Conservation (phyloP, 2,329 filamentous ascomycete genomes). For the Fusarium succisae region DNA sequence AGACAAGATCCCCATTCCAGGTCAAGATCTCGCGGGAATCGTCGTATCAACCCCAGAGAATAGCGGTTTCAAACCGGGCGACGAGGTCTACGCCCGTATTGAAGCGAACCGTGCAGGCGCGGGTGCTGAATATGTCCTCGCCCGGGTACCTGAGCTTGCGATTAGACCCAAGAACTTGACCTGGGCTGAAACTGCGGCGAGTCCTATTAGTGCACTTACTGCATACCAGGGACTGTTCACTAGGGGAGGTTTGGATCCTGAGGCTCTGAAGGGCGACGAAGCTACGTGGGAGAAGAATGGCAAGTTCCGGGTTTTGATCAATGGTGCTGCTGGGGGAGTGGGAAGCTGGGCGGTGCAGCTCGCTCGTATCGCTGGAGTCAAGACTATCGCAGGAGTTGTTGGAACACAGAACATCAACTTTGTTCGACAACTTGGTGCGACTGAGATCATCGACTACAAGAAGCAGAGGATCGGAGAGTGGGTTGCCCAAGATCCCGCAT, state of each 20-base stretch:
- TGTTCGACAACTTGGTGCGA: conserved; percentile 7
- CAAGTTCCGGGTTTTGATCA: conserved; percentile 10
- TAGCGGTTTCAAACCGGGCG: conserved; percentile 36
- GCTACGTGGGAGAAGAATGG: not conserved
- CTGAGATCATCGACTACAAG: conserved; percentile 27
- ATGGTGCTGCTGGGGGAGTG: conserved; percentile 15
- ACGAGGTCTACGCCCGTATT: conserved; percentile 28
- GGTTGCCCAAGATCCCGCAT: not conserved
- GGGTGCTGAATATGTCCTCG: conserved; percentile 14
- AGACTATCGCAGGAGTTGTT: not conserved
- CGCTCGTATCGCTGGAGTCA: conserved; percentile 7
- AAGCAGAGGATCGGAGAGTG: conserved; percentile 16
- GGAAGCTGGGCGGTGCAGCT: conserved; percentile 29
- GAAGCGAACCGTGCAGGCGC: conserved; percentile 20
- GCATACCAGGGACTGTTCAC: conserved; percentile 51
- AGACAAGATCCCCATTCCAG: conserved; percentile 42
- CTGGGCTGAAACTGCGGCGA: conserved; percentile 50
- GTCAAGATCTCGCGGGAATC: conserved; percentile 51
- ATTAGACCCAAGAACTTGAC: conserved; percentile 45
- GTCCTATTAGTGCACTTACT: conserved; percentile 53
- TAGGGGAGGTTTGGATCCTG: conserved; percentile 1
- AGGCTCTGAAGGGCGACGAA: not conserved
- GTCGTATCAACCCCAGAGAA: conserved; percentile 44
- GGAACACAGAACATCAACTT: conserved; percentile 8
- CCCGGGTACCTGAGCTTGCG: conserved; percentile 45